Base-by-base conservation (phyloP, 352 stramenopile genomes). In the Phytophthora cactorum region DNA sequence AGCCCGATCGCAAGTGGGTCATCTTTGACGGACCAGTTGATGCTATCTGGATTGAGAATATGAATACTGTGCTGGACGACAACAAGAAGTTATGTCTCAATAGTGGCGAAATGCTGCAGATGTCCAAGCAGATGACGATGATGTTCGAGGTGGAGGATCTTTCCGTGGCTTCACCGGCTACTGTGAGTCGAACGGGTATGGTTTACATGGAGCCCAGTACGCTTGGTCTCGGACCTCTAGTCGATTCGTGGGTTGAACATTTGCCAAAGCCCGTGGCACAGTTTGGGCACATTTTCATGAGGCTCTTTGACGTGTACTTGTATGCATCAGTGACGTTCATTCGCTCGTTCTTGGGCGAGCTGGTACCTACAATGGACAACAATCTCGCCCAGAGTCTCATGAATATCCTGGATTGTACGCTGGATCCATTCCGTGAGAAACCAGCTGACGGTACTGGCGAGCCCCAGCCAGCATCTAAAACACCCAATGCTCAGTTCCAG, bases 61-160 rank as follows among this genome's bases (percentile, higher is more conserved):
- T 98, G 95, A 98, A 98, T 77, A 98, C 95, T 0, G 95, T 98
- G 43, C 83, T 98, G 14, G 95, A 98, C 54, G 94, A 98, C 65
- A 98, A 98, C 81, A 98, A 98, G 72, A 98, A 98, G 63, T 72
- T 98, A 1, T 98, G 93, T 56, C 72, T 98, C 3, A 97, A 97
- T 51, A 97, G 83, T 56, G 96, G 96, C 4, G 95, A 98, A 75
- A 98, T 98, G 72, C 78, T 98, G 43, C 94, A 98, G 62, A 98
- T 99, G 95, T 97, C 89, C 3, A 85, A 92, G 43, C 81, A 97
- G 41, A 98, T 99, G 96, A 98, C 93, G 6, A 98, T 99, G 95
- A 98, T 99, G 92, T 99, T 99, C 56, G 96, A 99, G 70, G 91
- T 97, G n/a, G 93, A 98, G 68, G 96, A 99, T 58, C 75, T 98